Evolutionary conservation across 2,329 filamentous ascomycete genomes (phyloP), one percentile per base, ranked within the genome.

Genomic region (Grosmannia serpens): DNA sequence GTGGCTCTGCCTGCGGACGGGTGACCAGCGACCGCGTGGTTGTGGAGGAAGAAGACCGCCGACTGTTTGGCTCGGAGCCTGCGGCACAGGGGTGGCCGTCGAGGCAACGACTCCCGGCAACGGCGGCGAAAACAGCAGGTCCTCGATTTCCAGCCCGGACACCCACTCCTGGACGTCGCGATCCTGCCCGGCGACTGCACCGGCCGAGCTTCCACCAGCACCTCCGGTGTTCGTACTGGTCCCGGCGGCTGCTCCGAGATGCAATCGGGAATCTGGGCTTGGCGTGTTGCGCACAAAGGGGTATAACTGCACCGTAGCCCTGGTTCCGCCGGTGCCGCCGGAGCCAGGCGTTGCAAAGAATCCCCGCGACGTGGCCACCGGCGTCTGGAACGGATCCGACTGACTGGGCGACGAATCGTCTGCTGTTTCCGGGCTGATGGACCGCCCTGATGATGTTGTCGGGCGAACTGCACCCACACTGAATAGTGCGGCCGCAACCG

Each of bases 131-230:
- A 83, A 71, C 10, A 83, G 70, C 1, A 77, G 74, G 60, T 82
- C 79, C 1, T 78, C 75, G 2, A 75, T 78, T 60, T 83, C 79
- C 1, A 82, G 73, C 41, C 82, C 79, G 0, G 75, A 75, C 52
- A 81, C 79, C 81, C 81, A 84, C 61, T 79, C 77, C 58, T 79
- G 77, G 2, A 83, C 80, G 35, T 83, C 81, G 0, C 76, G 76
- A 63, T 83, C 77, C 53, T 72, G 62, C n/a, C 50, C 54, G 13
- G 26, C 54, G 22, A 33, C 49, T 4, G 31, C 57, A 29, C 44
- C 50, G 8, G 17, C 41, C 15, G 38, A 44, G 11, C 35, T 38
- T 11, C 5, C 33, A 24, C n/a, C 44, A 10, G 26, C 49, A 1
- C 22, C 52, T 11, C 35, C 53, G 2, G 33, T 4, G n/a, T 10